These are phyloP conservation scores for Leccinum barrowsii DNA, from an alignment of 768 basidiomycete genomes.

Conservation along the genomic window DNA sequence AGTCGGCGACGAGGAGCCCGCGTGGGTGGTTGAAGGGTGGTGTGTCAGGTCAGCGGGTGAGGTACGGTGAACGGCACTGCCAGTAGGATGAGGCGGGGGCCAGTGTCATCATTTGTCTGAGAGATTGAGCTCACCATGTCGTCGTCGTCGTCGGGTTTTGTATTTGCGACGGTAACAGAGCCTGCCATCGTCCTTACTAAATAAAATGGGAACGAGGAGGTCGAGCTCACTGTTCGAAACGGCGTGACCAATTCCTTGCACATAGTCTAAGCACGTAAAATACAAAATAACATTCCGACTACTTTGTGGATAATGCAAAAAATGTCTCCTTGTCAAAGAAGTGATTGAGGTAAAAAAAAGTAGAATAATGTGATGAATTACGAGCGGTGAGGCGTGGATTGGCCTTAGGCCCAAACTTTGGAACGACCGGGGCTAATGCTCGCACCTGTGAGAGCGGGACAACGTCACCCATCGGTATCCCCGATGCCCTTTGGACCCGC, in stretches of 20 bases:
- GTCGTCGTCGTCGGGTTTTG: conserved; percentile 11
- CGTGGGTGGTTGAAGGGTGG: conserved; percentile 30
- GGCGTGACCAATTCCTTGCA: too few species aligned
- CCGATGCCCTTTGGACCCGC: conserved; percentile 8
- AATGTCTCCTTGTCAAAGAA: conserved; percentile 31
- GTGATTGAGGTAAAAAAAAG: conserved; percentile 29
- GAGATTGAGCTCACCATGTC: conserved; percentile 18
- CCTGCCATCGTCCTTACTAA: conserved; percentile 13
- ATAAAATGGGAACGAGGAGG: too few species aligned
- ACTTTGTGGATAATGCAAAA: background rate
- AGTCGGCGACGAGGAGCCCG: conserved; percentile 8
- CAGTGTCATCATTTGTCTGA: conserved; percentile 6
- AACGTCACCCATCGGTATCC: conserved; percentile 22
- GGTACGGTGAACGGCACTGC: conserved; percentile 34
- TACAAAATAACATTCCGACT: too few species aligned
- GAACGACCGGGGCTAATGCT: conserved; percentile 22
- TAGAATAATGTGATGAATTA: conserved; percentile 18
- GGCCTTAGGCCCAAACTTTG: conserved; percentile 26
- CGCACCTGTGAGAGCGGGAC: conserved; percentile 24
- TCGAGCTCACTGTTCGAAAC: too few species aligned
- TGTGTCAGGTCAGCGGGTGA: conserved; percentile 25
- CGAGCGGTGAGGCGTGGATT: conserved; percentile 15
- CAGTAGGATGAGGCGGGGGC: background rate
- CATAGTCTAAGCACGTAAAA: too few species aligned
- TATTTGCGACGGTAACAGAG: conserved; percentile 12